Conservation (phyloP, 2,329 filamentous ascomycete species). For the Penicillium sp. region DNA sequence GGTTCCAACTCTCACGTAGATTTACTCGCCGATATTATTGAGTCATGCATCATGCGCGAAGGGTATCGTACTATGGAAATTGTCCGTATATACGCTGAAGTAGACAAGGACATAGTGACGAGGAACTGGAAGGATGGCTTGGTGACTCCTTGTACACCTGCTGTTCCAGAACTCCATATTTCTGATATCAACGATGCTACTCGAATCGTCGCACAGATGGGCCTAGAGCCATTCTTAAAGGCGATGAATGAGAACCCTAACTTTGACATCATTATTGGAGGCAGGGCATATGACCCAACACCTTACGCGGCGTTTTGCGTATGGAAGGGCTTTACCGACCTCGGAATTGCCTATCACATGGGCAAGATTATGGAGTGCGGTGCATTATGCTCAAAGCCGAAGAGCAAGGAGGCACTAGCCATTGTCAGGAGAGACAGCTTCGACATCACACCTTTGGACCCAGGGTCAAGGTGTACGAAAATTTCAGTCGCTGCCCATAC, state of each 20-base stretch:
- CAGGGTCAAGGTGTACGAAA: slow-evolving; percentile 42
- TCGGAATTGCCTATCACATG: slow-evolving; percentile 34
- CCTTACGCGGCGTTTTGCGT: slow-evolving; percentile 32
- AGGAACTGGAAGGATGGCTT: slow-evolving; percentile 25
- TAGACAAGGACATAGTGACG: slow-evolving; percentile 32
- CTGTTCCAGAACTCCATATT: slow-evolving; percentile 38
- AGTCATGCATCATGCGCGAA: slow-evolving; percentile 28
- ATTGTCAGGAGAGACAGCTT: slow-evolving; percentile 46
- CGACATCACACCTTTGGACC: slow-evolving; percentile 43
- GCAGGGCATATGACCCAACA: slow-evolving; percentile 38
- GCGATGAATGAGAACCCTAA: slow-evolving; percentile 41
- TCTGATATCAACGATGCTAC: slow-evolving; percentile 36
- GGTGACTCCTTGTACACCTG: slow-evolving; percentile 39
- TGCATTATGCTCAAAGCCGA: slow-evolving; percentile 43
- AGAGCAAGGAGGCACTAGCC: slow-evolving; percentile 39
- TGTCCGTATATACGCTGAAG: slow-evolving; percentile 36
- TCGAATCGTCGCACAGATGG: slow-evolving; percentile 44
- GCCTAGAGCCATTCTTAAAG: slow-evolving; percentile 42
- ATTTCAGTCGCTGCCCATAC: slow-evolving; percentile 50
- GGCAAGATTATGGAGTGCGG: slow-evolving; percentile 56
- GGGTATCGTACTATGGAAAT: slow-evolving; percentile 23
- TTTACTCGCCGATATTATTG: slow-evolving; percentile 37
- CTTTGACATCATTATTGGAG: slow-evolving; percentile 44
- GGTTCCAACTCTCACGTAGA: slow-evolving; percentile 43
- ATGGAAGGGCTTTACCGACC: background rate